A percentile compares a stretch with the other conserved stretches of the same genome.
These are phyloP conservation scores for Theobroma cacao DNA, from an alignment of 345 rosid species.

Conservation along the genomic window DNA sequence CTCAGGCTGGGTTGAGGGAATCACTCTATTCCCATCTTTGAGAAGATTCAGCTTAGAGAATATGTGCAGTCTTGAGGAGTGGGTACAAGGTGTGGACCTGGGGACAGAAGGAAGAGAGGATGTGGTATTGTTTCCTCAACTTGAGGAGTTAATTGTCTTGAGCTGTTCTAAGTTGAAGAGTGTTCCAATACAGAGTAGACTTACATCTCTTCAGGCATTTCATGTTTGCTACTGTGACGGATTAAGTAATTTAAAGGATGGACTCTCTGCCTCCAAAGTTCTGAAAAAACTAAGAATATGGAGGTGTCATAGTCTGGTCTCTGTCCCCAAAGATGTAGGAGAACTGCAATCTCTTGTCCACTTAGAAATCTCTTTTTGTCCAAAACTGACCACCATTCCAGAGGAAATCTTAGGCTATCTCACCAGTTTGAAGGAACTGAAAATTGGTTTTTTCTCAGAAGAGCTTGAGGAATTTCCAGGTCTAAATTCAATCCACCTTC, in stretches of 20 bases:
- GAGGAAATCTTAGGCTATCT: neutral
- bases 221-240: neutral
- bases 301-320: neutral
- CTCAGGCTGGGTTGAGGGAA: too few relatives aligned
- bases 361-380: neutral
- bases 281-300: too few relatives aligned
- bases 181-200: neutral
- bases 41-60: too few relatives aligned
- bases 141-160: neutral
- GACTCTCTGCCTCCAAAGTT: neutral
- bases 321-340: neutral
- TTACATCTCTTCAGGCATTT: neutral
- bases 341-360: neutral
- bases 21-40: too few relatives aligned
- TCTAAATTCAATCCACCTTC: neutral
- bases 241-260: neutral
- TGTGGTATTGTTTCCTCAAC: too few relatives aligned
- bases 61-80: too few relatives aligned
- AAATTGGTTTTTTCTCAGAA: neutral
- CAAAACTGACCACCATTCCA: neutral
- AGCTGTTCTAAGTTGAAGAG: neutral
- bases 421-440: neutral
- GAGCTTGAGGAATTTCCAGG: neutral
- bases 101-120: too few relatives aligned
- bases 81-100: too few relatives aligned